Percentiles rank a stretch among this genome's conserved stretches.
phyloP scores from a whole-genome alignment of 495 filamentous ascomycete species.

The Neurospora africana region DNA sequence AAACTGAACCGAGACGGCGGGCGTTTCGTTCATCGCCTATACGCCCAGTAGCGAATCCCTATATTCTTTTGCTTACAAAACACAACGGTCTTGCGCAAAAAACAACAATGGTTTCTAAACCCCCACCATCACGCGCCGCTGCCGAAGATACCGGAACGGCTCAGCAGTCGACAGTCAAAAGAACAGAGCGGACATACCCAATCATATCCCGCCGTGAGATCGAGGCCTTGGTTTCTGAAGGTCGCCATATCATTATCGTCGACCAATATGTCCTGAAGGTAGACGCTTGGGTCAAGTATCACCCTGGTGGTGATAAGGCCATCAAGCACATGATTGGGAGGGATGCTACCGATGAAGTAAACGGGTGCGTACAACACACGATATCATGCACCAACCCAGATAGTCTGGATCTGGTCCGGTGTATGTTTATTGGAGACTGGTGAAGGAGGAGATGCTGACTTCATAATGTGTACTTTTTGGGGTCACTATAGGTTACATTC shows the following conservation, averaged over 20 bases:
- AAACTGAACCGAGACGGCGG: neutral
- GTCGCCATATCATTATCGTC: conserved; percentile 69
- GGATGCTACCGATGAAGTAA: conserved; percentile 94
- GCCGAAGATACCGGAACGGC: neutral
- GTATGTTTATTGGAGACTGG: neutral
- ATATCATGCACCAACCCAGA: neutral
- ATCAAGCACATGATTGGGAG: conserved; percentile 92
- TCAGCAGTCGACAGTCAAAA: conserved; percentile 4
- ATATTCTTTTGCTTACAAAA: neutral
- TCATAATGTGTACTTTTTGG: neutral
- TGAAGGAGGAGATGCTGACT: neutral
- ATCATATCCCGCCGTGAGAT: conserved; percentile 63
- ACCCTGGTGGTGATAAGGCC: conserved; percentile 86
- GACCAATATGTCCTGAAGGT: conserved; percentile 74
- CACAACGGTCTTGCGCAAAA: neutral
- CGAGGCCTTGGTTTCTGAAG: conserved; percentile 79
- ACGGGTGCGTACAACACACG: conserved; percentile 51
- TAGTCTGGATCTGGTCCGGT: neutral
- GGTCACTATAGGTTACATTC: conserved; percentile 62
- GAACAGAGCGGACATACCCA: conserved; percentile 26
- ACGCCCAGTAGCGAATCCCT: neutral
- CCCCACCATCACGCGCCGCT: neutral
- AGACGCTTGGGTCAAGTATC: conserved; percentile 78
- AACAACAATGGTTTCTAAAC: neutral
- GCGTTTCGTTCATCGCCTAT: neutral